Conservation (phyloP, 1,284 basidiomycete genomes). For the Rhodotorula sp. region DNA sequence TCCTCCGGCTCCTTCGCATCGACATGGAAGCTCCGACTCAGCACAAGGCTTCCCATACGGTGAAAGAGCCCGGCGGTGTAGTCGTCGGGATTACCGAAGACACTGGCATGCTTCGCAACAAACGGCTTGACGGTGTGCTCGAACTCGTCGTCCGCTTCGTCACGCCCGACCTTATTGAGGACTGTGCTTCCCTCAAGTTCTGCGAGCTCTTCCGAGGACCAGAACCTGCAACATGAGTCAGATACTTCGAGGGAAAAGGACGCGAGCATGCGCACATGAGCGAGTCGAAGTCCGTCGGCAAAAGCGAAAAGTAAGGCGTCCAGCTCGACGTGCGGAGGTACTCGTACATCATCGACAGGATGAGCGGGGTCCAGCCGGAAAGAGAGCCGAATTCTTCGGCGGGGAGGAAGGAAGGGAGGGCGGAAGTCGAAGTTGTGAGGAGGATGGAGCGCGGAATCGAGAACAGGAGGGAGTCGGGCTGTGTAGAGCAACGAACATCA, state of each 20-base stretch:
- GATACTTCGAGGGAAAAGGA: neutral
- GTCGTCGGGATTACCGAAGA: conserved; percentile 62
- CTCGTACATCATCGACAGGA: conserved; percentile 96
- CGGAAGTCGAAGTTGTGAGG: conserved; percentile 74
- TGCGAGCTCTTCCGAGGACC: conserved; percentile 70
- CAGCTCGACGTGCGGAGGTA: conserved; percentile 49
- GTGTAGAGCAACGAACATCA: neutral
- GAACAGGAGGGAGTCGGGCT: conserved; percentile 76
- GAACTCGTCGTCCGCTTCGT: conserved; percentile 78
- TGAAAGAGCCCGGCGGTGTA: conserved; percentile 81
- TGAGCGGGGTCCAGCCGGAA: conserved; percentile 78
- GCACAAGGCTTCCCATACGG: conserved; percentile 85
- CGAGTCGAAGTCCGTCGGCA: conserved; percentile 77
- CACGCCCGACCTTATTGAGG: conserved; percentile 82
- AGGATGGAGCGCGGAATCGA: conserved; percentile 74
- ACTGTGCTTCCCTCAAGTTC: conserved; percentile 81
- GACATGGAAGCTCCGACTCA: conserved; percentile 85
- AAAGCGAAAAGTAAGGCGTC: conserved; percentile 43
- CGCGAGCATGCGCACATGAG: conserved; percentile 63
- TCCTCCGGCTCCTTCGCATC: conserved; percentile 50
- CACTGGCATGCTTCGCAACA: conserved; percentile 64
- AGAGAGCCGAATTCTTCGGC: conserved; percentile 59
- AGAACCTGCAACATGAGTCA: conserved; percentile 57
- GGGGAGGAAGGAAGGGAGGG: conserved; percentile 62
- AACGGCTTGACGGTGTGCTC: conserved; percentile 47